Evolutionary conservation across 1,284 basidiomycete species (phyloP).

Genomic region (Fomitopsis betulina): DNA sequence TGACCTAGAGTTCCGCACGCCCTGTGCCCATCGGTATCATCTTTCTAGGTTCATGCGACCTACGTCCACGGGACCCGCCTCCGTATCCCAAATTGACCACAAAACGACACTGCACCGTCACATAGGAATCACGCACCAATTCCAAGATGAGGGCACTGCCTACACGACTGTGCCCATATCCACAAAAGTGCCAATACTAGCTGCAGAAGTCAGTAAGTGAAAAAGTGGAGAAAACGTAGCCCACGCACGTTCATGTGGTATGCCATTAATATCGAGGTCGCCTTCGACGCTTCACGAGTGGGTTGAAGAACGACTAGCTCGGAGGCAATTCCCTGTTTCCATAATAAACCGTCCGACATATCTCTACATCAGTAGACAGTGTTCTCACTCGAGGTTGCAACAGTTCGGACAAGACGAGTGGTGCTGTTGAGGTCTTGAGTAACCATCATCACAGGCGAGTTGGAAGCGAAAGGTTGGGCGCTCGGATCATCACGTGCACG

Average conservation of each 20-base stretch:
- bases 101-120: slow-evolving; percentile 3
- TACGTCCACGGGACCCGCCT: background rate
- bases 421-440: too few species aligned
- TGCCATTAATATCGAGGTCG: slow-evolving; percentile 25
- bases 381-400: too few species aligned
- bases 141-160: background rate
- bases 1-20: slow-evolving; percentile 8
- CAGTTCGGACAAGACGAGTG: too few species aligned
- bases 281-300: slow-evolving; percentile 25
- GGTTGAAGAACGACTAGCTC: slow-evolving; percentile 23
- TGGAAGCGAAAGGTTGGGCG: too few species aligned
- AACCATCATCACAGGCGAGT: too few species aligned
- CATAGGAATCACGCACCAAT: background rate
- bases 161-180: slow-evolving; percentile 14
- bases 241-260: slow-evolving; percentile 17
- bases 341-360: slow-evolving; percentile 1
- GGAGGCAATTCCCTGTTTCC: slow-evolving; percentile 27
- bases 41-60: slow-evolving; percentile 1
- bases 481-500: too few species aligned
- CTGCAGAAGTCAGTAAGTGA: background rate
- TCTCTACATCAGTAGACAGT: too few species aligned
- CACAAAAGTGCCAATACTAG: slow-evolving; percentile 29
- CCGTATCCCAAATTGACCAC: slow-evolving; percentile 1
- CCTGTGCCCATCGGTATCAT: slow-evolving; percentile 4
- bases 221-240: background rate